Evolutionary conservation across 345 rosid genomes (phyloP).

Genomic region (Eucalyptus decipiens): DNA sequence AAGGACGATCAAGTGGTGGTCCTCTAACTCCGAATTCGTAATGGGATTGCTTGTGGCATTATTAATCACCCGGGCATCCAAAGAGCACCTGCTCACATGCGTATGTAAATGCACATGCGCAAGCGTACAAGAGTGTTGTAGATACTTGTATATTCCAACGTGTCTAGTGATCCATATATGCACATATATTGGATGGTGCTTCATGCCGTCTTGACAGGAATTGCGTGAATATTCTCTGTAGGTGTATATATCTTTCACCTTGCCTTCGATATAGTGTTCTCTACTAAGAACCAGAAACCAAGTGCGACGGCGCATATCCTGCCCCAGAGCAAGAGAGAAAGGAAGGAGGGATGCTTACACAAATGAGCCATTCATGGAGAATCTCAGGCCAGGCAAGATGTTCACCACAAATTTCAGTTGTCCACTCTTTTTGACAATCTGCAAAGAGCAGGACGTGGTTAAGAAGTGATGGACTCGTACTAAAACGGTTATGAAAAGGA

Average conservation of each 20-base stretch:
- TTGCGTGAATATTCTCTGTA: background rate
- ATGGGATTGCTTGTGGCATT: background rate
- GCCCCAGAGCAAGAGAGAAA: background rate
- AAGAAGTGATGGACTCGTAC: background rate
- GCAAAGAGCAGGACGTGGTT: background rate
- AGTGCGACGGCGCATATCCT: background rate
- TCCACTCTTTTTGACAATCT: constrained; percentile 58
- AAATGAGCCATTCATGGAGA: constrained; percentile 72
- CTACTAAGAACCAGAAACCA: background rate
- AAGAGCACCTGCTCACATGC: background rate
- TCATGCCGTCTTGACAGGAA: background rate
- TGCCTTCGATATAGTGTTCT: background rate
- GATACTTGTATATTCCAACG: background rate
- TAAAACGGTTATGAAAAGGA: background rate
- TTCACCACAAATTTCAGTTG: constrained; percentile 58
- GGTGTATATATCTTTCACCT: background rate
- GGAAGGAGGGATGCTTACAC: constrained; percentile 24
- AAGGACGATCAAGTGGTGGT: background rate
- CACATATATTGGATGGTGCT: background rate
- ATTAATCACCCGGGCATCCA: background rate
- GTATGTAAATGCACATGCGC: background rate
- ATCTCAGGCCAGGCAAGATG: constrained; percentile 64
- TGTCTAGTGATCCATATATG: background rate
- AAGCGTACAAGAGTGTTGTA: background rate
- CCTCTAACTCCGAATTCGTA: background rate